Evolutionary conservation across 306 rosid genomes (phyloP).

Genomic region (Quercus berberidifolia): DNA sequence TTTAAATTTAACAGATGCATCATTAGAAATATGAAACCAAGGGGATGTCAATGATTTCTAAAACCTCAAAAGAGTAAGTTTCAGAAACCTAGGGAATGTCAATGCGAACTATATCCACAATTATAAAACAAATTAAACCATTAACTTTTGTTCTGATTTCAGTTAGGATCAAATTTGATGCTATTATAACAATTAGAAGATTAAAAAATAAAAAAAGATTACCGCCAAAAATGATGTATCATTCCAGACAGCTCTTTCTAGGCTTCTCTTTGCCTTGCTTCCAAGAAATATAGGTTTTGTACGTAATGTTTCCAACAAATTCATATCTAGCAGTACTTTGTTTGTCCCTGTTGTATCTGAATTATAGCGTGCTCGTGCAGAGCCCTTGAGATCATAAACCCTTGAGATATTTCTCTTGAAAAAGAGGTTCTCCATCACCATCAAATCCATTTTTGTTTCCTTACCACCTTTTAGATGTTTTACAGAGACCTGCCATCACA

Average conservation of each 20-base stretch:
- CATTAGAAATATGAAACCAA: neutral
- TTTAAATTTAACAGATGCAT: neutral
- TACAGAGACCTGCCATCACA: constrained; percentile 61
- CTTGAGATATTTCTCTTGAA: constrained; percentile 77
- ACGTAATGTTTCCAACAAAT: constrained; percentile 79
- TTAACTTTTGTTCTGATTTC: neutral
- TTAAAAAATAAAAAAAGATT: neutral
- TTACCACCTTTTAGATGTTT: constrained; percentile 87
- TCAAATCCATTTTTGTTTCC: constrained; percentile 87
- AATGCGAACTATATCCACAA: neutral
- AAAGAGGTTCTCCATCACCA: constrained; percentile 99
- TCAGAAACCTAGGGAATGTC: neutral
- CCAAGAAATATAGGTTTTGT: constrained; percentile 95
- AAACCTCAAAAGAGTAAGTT: neutral
- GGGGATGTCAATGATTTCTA: neutral
- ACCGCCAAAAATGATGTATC: constrained; percentile 93
- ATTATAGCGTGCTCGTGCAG: constrained; percentile 92
- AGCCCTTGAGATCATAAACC: constrained; percentile 97
- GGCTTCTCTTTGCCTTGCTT: constrained; percentile 88
- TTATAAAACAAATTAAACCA: neutral
- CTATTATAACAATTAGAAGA: neutral
- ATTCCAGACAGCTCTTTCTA: constrained; percentile 95
- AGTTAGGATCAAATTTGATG: neutral
- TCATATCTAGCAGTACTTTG: constrained; percentile 91
- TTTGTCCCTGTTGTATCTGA: constrained; percentile 73